Conservation (phyloP, 768 basidiomycete species). For the Cubamyces lactineus region DNA sequence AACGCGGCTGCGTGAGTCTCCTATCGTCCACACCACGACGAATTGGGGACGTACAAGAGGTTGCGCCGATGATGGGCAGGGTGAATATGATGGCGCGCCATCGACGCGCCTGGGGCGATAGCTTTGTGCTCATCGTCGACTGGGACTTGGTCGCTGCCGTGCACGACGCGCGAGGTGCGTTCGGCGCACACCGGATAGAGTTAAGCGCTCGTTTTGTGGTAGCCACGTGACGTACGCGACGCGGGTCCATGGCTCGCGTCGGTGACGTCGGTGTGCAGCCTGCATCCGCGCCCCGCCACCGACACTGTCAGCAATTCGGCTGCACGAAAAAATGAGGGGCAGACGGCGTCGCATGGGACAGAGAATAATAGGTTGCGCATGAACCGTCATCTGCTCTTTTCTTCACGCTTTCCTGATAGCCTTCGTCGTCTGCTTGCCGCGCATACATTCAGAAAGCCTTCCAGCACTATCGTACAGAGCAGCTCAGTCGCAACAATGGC, state of each 20-base stretch:
- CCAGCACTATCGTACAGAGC: background rate
- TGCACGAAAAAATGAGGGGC: background rate
- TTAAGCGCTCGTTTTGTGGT: background rate
- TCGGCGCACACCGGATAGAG: conserved; percentile 1
- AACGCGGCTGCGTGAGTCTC: conserved; percentile 6
- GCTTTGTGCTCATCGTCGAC: conserved; percentile 33
- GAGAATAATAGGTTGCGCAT: background rate
- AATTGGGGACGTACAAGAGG: conserved; percentile 52
- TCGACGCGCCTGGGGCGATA: conserved; percentile 49
- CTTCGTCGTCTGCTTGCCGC: background rate
- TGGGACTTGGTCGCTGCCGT: conserved; percentile 1
- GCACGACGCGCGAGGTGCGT: background rate
- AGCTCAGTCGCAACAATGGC: background rate
- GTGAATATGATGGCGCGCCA: conserved; percentile 62
- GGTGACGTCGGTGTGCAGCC: conserved; percentile 22
- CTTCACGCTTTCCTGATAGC: background rate
- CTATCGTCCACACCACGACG: background rate
- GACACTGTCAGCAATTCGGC: conserved; percentile 1
- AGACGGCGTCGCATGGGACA: too few species aligned
- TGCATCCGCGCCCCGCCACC: conserved; percentile 9
- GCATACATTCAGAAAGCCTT: background rate
- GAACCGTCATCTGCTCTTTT: conserved; percentile 13
- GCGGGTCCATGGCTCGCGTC: conserved; percentile 8
- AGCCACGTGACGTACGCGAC: conserved; percentile 17
- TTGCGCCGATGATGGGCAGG: conserved; percentile 65